Base-by-base conservation (phyloP, 179 eudicot genomes). In the Heliamphora pulchella region DNA sequence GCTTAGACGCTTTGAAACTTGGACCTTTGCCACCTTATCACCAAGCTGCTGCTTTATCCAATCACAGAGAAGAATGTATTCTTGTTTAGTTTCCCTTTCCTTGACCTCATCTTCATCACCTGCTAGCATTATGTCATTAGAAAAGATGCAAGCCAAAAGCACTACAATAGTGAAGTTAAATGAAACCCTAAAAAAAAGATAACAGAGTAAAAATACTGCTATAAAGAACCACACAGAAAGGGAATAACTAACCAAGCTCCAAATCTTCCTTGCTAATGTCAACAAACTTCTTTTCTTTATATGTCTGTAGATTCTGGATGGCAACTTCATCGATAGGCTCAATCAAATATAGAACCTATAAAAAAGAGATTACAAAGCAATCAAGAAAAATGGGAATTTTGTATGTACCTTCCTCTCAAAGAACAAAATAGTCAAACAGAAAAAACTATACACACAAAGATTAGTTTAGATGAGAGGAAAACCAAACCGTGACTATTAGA, bases 231-330 rank as follows among this genome's bases (percentile, higher is more conserved):
- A 44, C 15, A 9, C 22, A 0, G 15, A 2, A 9, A 75, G 77
- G 7, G 6, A 41, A 48, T 46, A 20, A 84, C 94, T 86, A 54
- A 95, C 98, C 99, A 77, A 96, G 93, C 78, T 96, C 99, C 86
- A 96, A 85, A 84, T 96, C 99, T 86, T 96, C 99, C 91, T 96
- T 96, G 99, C 99, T 96, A 77, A 96, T 91, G 84, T 96, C 99
- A 81, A 96, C 98, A 89, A 96, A 96, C 78, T 96, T 96, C 90
- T 94, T 96, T 62, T 96, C 99, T 83, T 96, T 96, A 84, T 92
- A 96, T 5, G 97, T 92, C 78, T 96, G 97, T 63, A 96, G 86
- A 84, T 92, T 96, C 86, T 94, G 98, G 86, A 96, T 91, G 22
- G 99, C 96, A 79, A 96, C 93, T 87, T 96, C 99, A 75, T 96